These are phyloP conservation scores for Herpetomonas tarakana DNA, from an alignment of 208 protist genomes.

Conservation along the genomic window DNA sequence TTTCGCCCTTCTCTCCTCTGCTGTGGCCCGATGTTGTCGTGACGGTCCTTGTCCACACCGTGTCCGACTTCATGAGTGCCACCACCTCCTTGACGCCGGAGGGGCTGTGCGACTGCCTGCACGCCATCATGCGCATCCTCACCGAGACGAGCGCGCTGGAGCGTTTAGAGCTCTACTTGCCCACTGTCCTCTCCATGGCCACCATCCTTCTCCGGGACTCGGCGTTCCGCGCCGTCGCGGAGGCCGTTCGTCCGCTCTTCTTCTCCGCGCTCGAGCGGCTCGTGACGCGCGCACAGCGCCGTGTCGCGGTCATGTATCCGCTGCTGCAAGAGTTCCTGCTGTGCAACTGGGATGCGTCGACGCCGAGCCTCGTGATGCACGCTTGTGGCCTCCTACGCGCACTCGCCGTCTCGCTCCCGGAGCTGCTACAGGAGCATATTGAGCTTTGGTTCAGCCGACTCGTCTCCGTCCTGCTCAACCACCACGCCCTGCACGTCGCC, in stretches of 20 bases:
- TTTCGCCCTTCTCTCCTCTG: slow-evolving; percentile 23
- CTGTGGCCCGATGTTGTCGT: slow-evolving; percentile 74
- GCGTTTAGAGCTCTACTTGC: slow-evolving; percentile 57
- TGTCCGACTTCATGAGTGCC: slow-evolving; percentile 51
- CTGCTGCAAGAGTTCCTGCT: slow-evolving; percentile 61
- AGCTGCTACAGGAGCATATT: slow-evolving; percentile 57
- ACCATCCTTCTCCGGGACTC: slow-evolving; percentile 21
- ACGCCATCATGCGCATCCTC: slow-evolving; percentile 58
- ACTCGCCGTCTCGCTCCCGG: slow-evolving; percentile 51
- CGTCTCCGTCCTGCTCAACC: slow-evolving; percentile 36
- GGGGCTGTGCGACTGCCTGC: slow-evolving; percentile 59
- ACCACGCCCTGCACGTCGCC: slow-evolving; percentile 12
- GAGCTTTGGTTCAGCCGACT: slow-evolving; percentile 57
- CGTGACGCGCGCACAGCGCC: slow-evolving; percentile 40
- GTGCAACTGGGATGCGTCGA: slow-evolving; percentile 36
- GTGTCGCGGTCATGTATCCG: slow-evolving; percentile 61
- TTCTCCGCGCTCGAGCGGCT: slow-evolving; percentile 45
- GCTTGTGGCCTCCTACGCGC: slow-evolving; percentile 64
- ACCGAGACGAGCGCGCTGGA: slow-evolving; percentile 36
- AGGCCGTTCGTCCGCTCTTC: slow-evolving; percentile 26
- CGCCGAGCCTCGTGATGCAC: slow-evolving; percentile 28
- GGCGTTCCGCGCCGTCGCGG: neutral
- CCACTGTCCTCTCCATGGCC: slow-evolving; percentile 55
- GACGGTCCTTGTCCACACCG: slow-evolving; percentile 47
- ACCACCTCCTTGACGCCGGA: slow-evolving; percentile 61